phyloP scores from a whole-genome alignment of 2,329 filamentous ascomycete species.

The Colletotrichum tropicale region DNA sequence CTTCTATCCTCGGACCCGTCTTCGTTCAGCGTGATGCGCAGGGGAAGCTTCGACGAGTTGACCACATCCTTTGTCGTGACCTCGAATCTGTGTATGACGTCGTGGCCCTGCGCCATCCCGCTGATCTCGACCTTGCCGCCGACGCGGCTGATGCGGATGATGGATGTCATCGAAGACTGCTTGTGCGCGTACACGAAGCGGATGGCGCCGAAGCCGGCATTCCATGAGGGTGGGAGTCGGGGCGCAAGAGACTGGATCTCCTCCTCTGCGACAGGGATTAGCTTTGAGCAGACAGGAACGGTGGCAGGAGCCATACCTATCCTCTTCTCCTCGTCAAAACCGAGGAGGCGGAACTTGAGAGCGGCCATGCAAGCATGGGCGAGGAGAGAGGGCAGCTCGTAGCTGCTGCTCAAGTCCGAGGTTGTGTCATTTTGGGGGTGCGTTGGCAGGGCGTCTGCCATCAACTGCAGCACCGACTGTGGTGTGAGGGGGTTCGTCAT shows the following conservation, averaged over 20 bases:
- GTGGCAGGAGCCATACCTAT: conserved; percentile 56
- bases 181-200: conserved; percentile 87
- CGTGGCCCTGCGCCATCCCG: conserved; percentile 78
- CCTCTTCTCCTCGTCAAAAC: conserved; percentile 82
- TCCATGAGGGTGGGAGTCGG: conserved; percentile 80
- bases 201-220: conserved; percentile 71
- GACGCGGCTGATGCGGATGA: conserved; percentile 82
- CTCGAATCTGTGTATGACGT: conserved; percentile 81
- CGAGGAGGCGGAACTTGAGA: conserved; percentile 80
- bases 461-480: conserved; percentile 54
- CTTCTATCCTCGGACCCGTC: conserved; percentile 51
- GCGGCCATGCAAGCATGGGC: conserved; percentile 82
- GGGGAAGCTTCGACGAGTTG: conserved; percentile 59
- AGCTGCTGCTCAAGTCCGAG: conserved; percentile 72
- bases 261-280: conserved; percentile 47
- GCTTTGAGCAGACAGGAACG: background rate
- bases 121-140: conserved; percentile 85
- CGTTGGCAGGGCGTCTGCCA: conserved; percentile 65
- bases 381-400: conserved; percentile 84
- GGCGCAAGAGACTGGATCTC: conserved; percentile 62
- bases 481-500: conserved; percentile 42
- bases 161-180: conserved; percentile 83
- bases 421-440: conserved; percentile 56
- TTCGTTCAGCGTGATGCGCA: conserved; percentile 57
- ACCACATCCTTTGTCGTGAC: conserved; percentile 77